A percentile compares a stretch with the other conserved stretches of the same genome.
These are phyloP conservation scores for Neonothopanus nambi DNA, from an alignment of 1,284 basidiomycete species.

Conservation along the genomic window DNA sequence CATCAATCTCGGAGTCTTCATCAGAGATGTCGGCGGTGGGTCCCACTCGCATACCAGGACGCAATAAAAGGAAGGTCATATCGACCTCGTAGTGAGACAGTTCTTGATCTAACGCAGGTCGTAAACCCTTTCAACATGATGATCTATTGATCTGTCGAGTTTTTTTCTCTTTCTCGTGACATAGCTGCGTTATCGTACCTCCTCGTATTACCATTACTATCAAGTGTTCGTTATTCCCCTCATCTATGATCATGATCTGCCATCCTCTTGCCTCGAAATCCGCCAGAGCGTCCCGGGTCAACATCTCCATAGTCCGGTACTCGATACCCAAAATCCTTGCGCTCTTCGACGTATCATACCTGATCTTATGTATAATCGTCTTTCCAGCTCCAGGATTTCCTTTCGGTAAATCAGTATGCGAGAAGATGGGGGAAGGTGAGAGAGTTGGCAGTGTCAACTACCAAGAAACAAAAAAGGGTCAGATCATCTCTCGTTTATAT, in stretches of 20 bases:
- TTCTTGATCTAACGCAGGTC: too few relatives aligned
- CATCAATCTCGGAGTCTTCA: too few relatives aligned
- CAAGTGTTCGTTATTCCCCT: neutral
- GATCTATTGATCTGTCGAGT: too few relatives aligned
- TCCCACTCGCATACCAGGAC: too few relatives aligned
- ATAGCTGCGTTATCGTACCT: too few relatives aligned
- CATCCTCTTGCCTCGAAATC: conserved; percentile 43
- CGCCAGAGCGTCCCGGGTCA: conserved; percentile 39
- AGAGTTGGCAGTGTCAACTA: conserved; percentile 32
- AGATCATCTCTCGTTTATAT: conserved; percentile 1
- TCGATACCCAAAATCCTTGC: conserved; percentile 37
- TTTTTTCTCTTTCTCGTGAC: too few relatives aligned
- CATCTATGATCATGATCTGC: conserved; percentile 27
- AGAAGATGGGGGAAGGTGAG: conserved; percentile 26
- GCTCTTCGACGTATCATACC: conserved; percentile 36
- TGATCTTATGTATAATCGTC: conserved; percentile 28
- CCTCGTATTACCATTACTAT: too few relatives aligned
- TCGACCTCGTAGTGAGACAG: too few relatives aligned
- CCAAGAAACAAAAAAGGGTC: neutral
- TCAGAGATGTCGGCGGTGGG: too few relatives aligned
- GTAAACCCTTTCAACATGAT: too few relatives aligned
- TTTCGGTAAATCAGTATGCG: conserved; percentile 24
- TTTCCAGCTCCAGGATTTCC: conserved; percentile 32
- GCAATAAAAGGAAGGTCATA: too few relatives aligned
- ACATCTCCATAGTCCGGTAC: conserved; percentile 42